Base-by-base conservation (phyloP, 345 rosid species). In the Theobroma cacao region DNA sequence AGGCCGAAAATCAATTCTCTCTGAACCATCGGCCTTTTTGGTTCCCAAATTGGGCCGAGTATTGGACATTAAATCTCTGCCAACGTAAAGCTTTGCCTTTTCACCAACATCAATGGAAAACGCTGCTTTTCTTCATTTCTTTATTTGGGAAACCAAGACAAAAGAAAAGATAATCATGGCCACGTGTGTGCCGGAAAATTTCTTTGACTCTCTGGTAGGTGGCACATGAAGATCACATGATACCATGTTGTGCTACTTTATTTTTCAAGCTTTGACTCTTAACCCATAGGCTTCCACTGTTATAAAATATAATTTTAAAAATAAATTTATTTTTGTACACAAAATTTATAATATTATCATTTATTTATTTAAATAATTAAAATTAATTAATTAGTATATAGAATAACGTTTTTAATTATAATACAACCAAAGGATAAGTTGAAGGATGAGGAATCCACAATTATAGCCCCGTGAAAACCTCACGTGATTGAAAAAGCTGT, bases 401-500 rank as follows among this genome's bases (percentile, higher is more conserved):
- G 9, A 3, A 56, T 12, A 26, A 2, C 8, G n/a, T 8, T 7
- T 55, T 8, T 7, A 55, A 22, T n/a, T 34, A 63, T 26, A 26
- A 38, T 31, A 14, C 56, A 66, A 40, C 11, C 72, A 43, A 60
- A 74, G 66, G 18, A 4, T 30, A 63, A 5, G 70, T 14, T 33
- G 10, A 72, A 60, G 77, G 77, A 76, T 84, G 43, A 76, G 81
- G 66, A 48, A 63, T 33, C 17, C 18, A 28, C 15, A 31, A 28
- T 26, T 1, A 45, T 33, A 53, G 45, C 40, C 72, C 72, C 26
- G 65, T 53, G 80, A 78, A 45, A 13, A 74, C 75, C 65, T 74
- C 41, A 10, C 65, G 77, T 82, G n/a, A 79, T 77, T 70, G 70
- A 34, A 66, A 64, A 70, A 75, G 47, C 33, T 52, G 17, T 13